Base-by-base conservation (phyloP, 805 yeast species). In the Pichia cabralensis region DNA sequence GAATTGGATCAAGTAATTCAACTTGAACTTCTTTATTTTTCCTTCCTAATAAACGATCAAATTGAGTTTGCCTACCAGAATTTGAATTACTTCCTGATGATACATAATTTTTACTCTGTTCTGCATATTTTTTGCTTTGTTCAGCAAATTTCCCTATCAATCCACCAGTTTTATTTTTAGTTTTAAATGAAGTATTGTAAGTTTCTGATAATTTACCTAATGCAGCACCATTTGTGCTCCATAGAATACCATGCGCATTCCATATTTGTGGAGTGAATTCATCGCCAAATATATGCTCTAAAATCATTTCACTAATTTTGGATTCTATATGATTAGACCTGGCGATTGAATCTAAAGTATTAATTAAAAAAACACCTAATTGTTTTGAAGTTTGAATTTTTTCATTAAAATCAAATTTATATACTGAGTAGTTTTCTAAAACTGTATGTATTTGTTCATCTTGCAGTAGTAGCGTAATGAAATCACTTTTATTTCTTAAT, bases 301-400 rank as follows among this genome's bases (percentile, higher is more conserved):
- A 50, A 7, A 68, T 68, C 45, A 64, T 68, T 45, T 69, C 75
- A 40, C 67, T 55, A 8, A 73, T 56, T 16, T 65, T 56, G 33
- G 62, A 61, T 27, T 69, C 64, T 9, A 73, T 54, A 29, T 56
- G 64, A 44, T 68, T 69, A n/a, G 74, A 67, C 36, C 71, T 67
- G 25, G 60, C 62, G 31, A 66, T 52, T 25, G 72, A 64, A 40
- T 69, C 71, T 40, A 69, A 64, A 0, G 75, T 67, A 40, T 67
- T 71, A 8, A 67, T 60, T 34, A 74, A 41, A 38, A 71, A 67
- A 1, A 64, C 65, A 8, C 78, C 79, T 22, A 63, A 47, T 45
- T 72, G 78, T 41, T 65, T 63, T 4, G 71, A 73, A 8, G 61
- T 51, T 29, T 55, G 65, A 1, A 53, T 43, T 19, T 52, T 42